A percentile compares a stretch with the other conserved stretches of the same genome.
Evolutionary conservation across 163 green algal species (phyloP).

Genomic region (Scenedesmus sp.): DNA sequence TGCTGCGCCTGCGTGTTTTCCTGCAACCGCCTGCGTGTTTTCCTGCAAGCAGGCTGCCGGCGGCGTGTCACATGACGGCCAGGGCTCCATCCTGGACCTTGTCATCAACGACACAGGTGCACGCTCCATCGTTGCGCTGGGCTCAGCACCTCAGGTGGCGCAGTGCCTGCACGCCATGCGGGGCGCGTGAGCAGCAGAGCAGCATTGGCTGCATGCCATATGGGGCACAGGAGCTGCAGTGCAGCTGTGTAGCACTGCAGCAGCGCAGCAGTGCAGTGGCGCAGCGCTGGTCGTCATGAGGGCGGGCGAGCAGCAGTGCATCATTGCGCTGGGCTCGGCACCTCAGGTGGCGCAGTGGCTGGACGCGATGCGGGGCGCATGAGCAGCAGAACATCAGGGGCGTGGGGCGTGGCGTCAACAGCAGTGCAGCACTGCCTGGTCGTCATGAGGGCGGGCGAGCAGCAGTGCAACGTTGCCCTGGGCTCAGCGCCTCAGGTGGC

Average conservation of each 20-base stretch:
- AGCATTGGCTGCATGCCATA: not conserved
- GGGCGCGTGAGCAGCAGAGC: not conserved
- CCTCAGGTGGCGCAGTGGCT: slow-evolving; percentile 71
- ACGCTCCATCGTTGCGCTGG: slow-evolving; percentile 73
- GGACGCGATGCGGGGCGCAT: slow-evolving; percentile 60
- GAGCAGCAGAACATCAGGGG: not conserved
- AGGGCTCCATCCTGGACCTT: slow-evolving; percentile 66
- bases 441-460: not conserved
- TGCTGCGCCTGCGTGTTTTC: not conserved
- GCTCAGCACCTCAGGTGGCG: slow-evolving; percentile 74
- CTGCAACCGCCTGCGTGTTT: not conserved
- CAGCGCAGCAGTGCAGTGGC: too few relatives aligned
- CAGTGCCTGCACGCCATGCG: slow-evolving; percentile 73
- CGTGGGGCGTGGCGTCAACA: not conserved
- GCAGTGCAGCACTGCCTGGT: not conserved
- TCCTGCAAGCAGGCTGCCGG: slow-evolving; percentile 72
- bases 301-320: not conserved
- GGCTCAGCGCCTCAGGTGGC: slow-evolving; percentile 72
- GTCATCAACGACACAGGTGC: slow-evolving; percentile 55
- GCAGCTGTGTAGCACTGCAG: not conserved
- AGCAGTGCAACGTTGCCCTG: slow-evolving; percentile 65
- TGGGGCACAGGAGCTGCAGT: not conserved
- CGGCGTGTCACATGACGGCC: slow-evolving; percentile 70
- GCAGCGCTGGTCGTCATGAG: too few relatives aligned
- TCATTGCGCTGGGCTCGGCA: slow-evolving; percentile 74